phyloP scores from a whole-genome alignment of 2,329 filamentous ascomycete species.

The Microcyclospora pomicola region DNA sequence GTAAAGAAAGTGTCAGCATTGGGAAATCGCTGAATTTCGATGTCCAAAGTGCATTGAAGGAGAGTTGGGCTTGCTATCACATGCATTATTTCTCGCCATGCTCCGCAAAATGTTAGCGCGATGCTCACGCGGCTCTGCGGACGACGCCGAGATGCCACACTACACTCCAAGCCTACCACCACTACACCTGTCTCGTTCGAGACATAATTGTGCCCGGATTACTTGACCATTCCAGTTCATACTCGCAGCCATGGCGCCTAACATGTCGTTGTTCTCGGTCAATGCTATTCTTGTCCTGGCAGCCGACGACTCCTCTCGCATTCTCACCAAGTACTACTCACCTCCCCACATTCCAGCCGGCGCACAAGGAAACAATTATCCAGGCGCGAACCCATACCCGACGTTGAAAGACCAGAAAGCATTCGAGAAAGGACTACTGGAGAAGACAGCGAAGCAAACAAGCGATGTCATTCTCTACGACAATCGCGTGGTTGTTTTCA shows the following conservation, averaged over 20 bases:
- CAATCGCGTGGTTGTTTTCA: constrained; percentile 91
- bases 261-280: constrained; percentile 41
- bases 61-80: not conserved
- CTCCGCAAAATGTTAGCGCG: not conserved
- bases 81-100: not conserved
- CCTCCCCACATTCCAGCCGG: constrained; percentile 53
- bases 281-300: constrained; percentile 40
- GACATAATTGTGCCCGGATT: not conserved
- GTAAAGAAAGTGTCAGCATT: constrained; percentile 9
- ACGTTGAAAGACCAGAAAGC: constrained; percentile 87
- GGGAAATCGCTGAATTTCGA: not conserved
- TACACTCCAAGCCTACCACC: constrained; percentile 1
- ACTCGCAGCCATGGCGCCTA: constrained; percentile 32
- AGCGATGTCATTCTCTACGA: constrained; percentile 97
- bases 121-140: too few species aligned
- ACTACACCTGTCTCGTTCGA: constrained; percentile 1
- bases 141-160: not conserved
- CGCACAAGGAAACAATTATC: constrained; percentile 42
- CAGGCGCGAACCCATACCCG: constrained; percentile 64
- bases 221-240: not conserved
- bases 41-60: too few species aligned
- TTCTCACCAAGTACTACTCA: constrained; percentile 88
- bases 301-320: constrained; percentile 76
- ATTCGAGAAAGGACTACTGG: constrained; percentile 88
- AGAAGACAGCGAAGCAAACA: constrained; percentile 92